A percentile compares a stretch with the other conserved stretches of the same genome.
Evolutionary conservation across 805 yeast genomes (phyloP).

Genomic region (Nakazawaea pomicola): DNA sequence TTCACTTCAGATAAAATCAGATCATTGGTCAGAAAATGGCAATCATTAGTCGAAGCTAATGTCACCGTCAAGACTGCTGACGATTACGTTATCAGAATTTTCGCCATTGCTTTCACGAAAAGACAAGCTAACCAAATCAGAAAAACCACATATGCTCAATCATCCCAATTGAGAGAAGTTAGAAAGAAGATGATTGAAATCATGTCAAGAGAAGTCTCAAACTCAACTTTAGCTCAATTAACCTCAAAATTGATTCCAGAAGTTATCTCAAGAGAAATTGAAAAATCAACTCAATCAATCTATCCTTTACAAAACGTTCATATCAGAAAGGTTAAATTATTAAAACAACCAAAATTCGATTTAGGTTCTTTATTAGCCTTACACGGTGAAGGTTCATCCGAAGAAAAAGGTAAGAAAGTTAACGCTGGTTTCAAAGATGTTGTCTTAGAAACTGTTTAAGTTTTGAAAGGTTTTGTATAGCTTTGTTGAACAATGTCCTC

Average conservation of each 20-base stretch:
- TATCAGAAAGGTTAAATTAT: conserved; percentile 97
- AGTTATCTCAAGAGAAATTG: conserved; percentile 97
- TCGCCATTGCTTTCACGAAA: conserved; percentile 98
- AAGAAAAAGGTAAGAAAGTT: conserved; percentile 97
- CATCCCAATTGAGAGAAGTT: conserved; percentile 94
- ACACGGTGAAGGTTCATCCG: conserved; percentile 93
- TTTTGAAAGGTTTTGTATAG: conserved; percentile 5
- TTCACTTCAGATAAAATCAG: conserved; percentile 97
- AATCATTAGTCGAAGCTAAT: conserved; percentile 95
- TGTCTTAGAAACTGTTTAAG: conserved; percentile 94
- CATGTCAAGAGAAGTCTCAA: conserved; percentile 93
- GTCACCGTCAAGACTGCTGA: conserved; percentile 98
- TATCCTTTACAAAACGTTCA: conserved; percentile 98
- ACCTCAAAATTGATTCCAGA: conserved; percentile 97
- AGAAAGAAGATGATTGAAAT: conserved; percentile 96
- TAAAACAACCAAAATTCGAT: conserved; percentile 98
- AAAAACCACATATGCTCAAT: conserved; percentile 97
- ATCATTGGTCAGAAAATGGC: conserved; percentile 99
- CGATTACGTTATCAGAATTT: conserved; percentile 94
- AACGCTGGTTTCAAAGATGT: conserved; percentile 96
- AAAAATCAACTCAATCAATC: conserved; percentile 90
- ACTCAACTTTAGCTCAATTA: conserved; percentile 93
- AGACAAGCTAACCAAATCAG: conserved; percentile 95
- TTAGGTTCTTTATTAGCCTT: conserved; percentile 93
- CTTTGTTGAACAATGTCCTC: background rate